phyloP scores from a whole-genome alignment of 129 eudicot genomes.

The Scalesia atractyloides region DNA sequence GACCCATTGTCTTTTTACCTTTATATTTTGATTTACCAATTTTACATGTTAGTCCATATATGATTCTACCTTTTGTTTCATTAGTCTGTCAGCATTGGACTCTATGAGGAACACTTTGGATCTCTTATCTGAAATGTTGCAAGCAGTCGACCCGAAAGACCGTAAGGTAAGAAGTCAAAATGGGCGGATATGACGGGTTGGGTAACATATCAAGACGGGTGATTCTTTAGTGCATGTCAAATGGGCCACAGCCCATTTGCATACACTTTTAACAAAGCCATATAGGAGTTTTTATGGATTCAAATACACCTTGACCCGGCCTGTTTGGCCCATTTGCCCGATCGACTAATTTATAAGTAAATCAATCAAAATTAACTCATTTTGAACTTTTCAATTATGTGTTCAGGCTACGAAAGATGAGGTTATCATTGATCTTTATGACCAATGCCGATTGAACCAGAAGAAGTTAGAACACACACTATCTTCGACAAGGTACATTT shows the following conservation, averaged over 20 bases:
- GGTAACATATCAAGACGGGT: not conserved
- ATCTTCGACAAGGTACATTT: conserved; percentile 55
- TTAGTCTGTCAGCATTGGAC: conserved; percentile 64
- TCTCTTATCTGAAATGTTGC: conserved; percentile 83
- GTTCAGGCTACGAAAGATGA: conserved; percentile 80
- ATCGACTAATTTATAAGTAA: not conserved
- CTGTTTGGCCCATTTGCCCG: not conserved
- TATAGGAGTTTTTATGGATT: not conserved
- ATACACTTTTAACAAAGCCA: not conserved
- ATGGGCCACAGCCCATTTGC: not conserved
- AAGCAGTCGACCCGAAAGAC: conserved; percentile 73
- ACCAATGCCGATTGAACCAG: conserved; percentile 87
- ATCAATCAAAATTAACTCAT: not conserved
- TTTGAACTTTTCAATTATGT: conserved; percentile 2
- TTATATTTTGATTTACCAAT: not conserved
- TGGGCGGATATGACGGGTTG: not conserved
- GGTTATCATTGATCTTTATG: conserved; percentile 78
- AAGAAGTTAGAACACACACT: conserved; percentile 77
- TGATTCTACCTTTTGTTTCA: conserved; percentile 3
- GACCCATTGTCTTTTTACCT: not conserved
- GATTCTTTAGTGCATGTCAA: not conserved
- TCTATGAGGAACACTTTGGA: conserved; percentile 72
- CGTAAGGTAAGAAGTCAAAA: conserved; percentile 45
- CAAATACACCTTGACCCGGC: not conserved
- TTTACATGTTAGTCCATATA: not conserved